Conservation (phyloP, 306 rosid genomes). For the Cucumis hystrix region DNA sequence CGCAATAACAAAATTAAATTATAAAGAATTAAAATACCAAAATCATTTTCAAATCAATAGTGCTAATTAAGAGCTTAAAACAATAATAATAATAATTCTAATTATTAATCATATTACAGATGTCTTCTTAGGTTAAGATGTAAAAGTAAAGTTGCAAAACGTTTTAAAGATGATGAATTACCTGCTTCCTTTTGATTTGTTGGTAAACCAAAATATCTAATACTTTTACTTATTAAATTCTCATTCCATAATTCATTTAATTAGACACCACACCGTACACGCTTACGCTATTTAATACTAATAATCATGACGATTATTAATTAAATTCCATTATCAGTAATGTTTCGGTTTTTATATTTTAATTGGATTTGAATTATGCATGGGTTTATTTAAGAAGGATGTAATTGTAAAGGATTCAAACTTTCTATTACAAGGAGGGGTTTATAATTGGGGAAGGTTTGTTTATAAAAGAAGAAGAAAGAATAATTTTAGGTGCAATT, state of each 20-base stretch:
- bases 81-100: neutral
- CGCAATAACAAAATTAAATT: slow-evolving; percentile 1
- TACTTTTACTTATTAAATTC: neutral
- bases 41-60: neutral
- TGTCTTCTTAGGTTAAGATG: neutral
- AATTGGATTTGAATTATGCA: neutral
- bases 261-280: neutral
- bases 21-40: neutral
- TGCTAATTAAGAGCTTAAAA: neutral
- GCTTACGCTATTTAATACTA: neutral
- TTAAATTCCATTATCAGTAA: neutral
- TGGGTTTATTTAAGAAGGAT: neutral
- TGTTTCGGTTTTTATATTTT: neutral
- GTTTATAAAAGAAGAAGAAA: neutral
- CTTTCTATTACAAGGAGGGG: neutral
- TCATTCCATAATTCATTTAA: neutral
- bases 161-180: neutral
- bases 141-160: neutral
- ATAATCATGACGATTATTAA: neutral
- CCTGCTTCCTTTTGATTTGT: neutral
- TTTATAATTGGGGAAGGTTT: neutral
- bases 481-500: neutral
- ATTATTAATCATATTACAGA: neutral
- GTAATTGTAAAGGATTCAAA: neutral
- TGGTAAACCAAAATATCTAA: neutral